These are phyloP conservation scores for Oryza longistaminata DNA, from an alignment of 176 grass and related monocot species.

Conservation along the genomic window DNA sequence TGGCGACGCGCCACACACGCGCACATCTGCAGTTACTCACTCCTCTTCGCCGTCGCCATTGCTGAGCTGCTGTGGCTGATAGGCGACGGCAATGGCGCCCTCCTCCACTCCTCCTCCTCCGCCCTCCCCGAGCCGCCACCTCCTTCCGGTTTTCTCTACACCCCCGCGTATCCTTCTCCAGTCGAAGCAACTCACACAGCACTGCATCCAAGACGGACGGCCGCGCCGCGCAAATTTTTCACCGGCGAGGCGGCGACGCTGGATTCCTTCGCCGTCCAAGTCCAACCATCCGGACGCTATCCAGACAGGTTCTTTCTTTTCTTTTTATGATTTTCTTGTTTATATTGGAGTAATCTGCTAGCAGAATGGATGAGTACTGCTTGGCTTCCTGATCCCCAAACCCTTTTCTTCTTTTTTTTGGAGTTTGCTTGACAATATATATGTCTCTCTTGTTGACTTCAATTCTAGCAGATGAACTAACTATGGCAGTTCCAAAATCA, in stretches of 20 bases:
- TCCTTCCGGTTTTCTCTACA: not conserved
- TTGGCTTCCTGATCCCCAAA: not conserved
- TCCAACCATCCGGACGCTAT: not conserved
- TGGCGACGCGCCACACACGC: conserved; percentile 5
- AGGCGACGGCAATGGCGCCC: conserved; percentile 13
- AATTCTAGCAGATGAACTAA: not conserved
- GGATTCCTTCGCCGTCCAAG: not conserved
- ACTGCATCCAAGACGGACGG: no score
- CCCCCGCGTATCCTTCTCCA: not conserved
- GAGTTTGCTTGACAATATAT: not conserved
- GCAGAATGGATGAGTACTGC: not conserved
- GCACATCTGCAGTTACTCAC: not conserved
- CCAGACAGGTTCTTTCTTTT: not conserved
- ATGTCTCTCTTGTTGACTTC: not conserved
- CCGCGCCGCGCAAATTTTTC: not conserved
- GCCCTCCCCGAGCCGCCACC: no score
- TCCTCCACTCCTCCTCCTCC: not conserved
- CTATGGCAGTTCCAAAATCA: not conserved
- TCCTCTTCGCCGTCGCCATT: not conserved
- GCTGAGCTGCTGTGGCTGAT: not conserved
- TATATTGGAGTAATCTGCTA: not conserved
- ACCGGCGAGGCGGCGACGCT: not conserved
- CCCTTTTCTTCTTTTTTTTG: no score
- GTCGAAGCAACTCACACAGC: no score
- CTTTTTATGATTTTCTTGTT: not conserved